Evolutionary conservation across 1,284 basidiomycete genomes (phyloP).

Genomic region (Cyathus pygmaeus): DNA sequence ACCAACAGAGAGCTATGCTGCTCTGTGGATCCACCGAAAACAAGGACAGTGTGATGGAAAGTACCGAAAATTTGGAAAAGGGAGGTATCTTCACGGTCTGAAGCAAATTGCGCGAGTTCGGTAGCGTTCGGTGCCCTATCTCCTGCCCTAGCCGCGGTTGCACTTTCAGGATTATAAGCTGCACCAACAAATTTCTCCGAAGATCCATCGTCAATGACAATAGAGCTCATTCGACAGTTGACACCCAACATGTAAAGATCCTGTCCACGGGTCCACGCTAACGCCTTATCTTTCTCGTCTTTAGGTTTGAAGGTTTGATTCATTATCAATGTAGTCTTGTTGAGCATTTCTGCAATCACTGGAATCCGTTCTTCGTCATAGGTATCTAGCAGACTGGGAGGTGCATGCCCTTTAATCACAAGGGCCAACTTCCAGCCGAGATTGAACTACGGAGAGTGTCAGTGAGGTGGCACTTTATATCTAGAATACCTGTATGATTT

Average conservation of each 20-base stretch:
- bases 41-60: constrained; percentile 13
- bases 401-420: constrained; percentile 28
- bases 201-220: not conserved
- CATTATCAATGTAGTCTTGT: constrained; percentile 19
- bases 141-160: constrained; percentile 2
- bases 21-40: not conserved
- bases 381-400: constrained; percentile 30
- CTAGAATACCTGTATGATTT: not conserved
- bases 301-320: constrained; percentile 3
- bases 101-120: not conserved
- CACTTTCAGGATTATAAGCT: constrained; percentile 2
- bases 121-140: not conserved
- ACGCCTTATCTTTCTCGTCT: constrained; percentile 1
- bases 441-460: constrained; percentile 32
- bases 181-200: constrained; percentile 2
- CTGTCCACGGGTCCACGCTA: constrained; percentile 5
- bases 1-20: not conserved
- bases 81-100: constrained; percentile 6
- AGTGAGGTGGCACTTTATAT: not conserved
- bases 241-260: constrained; percentile 3
- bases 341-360: constrained; percentile 40
- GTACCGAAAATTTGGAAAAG: constrained; percentile 21
- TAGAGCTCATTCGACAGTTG: not conserved
- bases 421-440: constrained; percentile 20
- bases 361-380: constrained; percentile 38